Conservation (phyloP, 805 yeast genomes). For the Pichia membranifaciens region DNA sequence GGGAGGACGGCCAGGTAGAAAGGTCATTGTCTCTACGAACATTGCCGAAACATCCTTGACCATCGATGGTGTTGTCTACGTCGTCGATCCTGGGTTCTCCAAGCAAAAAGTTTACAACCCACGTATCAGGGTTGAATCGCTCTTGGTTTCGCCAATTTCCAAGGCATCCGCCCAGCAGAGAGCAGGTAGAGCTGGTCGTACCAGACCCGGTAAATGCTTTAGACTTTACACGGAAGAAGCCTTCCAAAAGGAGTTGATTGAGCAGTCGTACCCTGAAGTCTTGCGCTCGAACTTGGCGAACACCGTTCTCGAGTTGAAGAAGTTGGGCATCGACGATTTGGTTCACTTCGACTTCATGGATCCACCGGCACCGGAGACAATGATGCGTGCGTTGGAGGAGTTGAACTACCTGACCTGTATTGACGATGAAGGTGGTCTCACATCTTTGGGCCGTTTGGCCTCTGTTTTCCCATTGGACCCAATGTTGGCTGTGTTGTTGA, state of each 20-base stretch:
- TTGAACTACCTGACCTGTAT: slow-evolving; percentile 84
- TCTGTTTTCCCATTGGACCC: slow-evolving; percentile 96
- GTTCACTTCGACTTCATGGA: slow-evolving; percentile 99
- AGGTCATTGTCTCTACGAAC: slow-evolving; percentile 86
- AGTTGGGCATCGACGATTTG: slow-evolving; percentile 89
- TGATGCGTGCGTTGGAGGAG: slow-evolving; percentile 98
- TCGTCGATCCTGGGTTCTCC: slow-evolving; percentile 95
- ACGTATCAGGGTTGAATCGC: slow-evolving; percentile 88
- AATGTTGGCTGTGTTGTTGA: slow-evolving; percentile 86
- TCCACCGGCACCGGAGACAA: slow-evolving; percentile 99
- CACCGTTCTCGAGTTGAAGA: slow-evolving; percentile 88
- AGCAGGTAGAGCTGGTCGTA: slow-evolving; percentile 99
- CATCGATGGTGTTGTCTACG: slow-evolving; percentile 95
- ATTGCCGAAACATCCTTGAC: slow-evolving; percentile 98
- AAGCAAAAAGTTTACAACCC: slow-evolving; percentile 97
- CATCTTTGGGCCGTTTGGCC: slow-evolving; percentile 83
- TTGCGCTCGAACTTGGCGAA: slow-evolving; percentile 84
- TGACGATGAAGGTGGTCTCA: slow-evolving; percentile 86
- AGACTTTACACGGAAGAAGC: slow-evolving; percentile 96
- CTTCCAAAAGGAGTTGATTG: slow-evolving; percentile 85
- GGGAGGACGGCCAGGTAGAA: slow-evolving; percentile 90
- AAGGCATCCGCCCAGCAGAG: slow-evolving; percentile 97
- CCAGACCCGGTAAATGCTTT: slow-evolving; percentile 97
- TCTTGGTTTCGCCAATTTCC: slow-evolving; percentile 91
- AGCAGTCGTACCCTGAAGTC: slow-evolving; percentile 95